Percentiles rank a stretch among this genome's conserved stretches.
Conservation (phyloP, 345 rosid species). For the Rhodamnia argentea region DNA sequence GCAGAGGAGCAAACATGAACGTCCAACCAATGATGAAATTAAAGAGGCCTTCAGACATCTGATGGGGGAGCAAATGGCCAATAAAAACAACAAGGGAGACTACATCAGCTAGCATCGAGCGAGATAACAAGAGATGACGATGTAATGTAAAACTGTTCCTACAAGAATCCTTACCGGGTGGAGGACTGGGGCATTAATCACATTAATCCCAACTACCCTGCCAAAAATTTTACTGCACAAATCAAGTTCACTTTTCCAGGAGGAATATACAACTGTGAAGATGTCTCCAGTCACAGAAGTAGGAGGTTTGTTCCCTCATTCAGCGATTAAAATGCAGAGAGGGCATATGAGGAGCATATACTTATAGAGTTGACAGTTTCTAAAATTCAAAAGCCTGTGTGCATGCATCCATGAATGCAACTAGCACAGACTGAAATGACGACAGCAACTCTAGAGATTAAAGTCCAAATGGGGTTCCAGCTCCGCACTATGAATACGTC, state of each 20-base stretch:
- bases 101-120: not conserved
- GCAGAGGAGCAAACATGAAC: constrained; percentile 89
- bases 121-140: not conserved
- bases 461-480: not conserved
- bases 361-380: not conserved
- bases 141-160: not conserved
- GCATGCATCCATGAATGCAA: not conserved
- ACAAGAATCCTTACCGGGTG: constrained; percentile 57
- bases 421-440: not conserved
- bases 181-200: constrained; percentile 69
- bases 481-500: not conserved
- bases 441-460: not conserved
- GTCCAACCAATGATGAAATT: constrained; percentile 97
- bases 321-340: not conserved
- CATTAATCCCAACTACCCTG: constrained; percentile 65
- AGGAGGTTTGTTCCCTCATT: not conserved
- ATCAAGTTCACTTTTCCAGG: constrained; percentile 4
- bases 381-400: not conserved
- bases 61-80: constrained; percentile 2
- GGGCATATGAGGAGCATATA: not conserved
- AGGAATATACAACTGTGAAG: not conserved
- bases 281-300: not conserved
- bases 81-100: not conserved
- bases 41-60: constrained; percentile 90
- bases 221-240: constrained; percentile 24